A percentile compares a stretch with the other conserved stretches of the same genome.
phyloP scores from a whole-genome alignment of 176 grass and related monocot species.

The Zoysia pacifica region DNA sequence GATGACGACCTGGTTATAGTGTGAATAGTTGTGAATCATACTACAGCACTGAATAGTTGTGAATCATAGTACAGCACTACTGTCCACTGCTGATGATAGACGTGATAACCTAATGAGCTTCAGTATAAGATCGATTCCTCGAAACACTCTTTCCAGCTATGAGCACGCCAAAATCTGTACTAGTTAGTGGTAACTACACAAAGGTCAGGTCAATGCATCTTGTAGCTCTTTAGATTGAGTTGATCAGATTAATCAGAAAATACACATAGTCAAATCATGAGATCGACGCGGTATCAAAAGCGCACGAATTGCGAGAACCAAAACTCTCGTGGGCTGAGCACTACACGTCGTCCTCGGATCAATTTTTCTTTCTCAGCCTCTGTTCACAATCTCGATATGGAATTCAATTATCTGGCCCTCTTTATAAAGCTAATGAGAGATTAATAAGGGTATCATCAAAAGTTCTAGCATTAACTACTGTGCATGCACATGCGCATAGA shows the following conservation, averaged over 20 bases:
- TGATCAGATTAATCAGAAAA: conserved; percentile 15
- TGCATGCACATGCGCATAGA: neutral
- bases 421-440: conserved; percentile 7
- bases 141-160: conserved; percentile 22
- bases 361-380: neutral
- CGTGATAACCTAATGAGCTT: neutral
- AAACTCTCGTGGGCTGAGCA: too few species aligned
- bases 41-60: too few species aligned
- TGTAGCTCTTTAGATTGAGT: conserved; percentile 22
- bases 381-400: conserved; percentile 19
- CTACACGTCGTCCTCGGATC: neutral
- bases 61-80: neutral
- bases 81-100: neutral
- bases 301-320: too few species aligned
- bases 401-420: neutral
- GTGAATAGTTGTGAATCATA: too few species aligned
- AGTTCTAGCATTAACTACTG: conserved; percentile 14
- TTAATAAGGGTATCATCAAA: conserved; percentile 34
- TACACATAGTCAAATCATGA: conserved; percentile 29
- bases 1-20: too few species aligned
- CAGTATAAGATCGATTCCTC: conserved; percentile 6
- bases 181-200: neutral
- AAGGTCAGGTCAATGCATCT: conserved; percentile 33
- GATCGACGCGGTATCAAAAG: conserved; percentile 21
- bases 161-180: conserved; percentile 1